Evolutionary conservation across 441 rosid species (phyloP).

Genomic region (Isatis lusitanica): DNA sequence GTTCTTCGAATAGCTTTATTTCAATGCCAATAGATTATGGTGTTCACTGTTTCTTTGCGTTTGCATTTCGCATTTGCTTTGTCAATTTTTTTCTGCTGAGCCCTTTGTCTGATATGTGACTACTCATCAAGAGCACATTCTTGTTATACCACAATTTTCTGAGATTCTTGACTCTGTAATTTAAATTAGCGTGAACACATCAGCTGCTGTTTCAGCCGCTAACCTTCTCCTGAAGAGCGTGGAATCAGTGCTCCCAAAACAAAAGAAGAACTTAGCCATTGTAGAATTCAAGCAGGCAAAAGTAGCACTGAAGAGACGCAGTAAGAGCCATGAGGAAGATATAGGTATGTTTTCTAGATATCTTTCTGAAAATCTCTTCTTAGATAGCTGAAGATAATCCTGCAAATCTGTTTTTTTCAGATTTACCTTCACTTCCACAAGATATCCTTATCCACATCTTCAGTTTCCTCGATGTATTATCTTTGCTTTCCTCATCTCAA

Average conservation of each 20-base stretch:
- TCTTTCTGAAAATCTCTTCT: not conserved
- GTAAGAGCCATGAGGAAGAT: constrained; percentile 46
- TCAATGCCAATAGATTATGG: not conserved
- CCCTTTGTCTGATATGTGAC: not conserved
- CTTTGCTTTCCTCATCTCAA: constrained; percentile 55
- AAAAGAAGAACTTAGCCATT: constrained; percentile 68
- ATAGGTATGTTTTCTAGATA: constrained; percentile 36
- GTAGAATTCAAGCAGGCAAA: constrained; percentile 74
- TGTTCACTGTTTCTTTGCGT: not conserved
- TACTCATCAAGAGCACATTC: not conserved
- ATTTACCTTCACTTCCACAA: constrained; percentile 60
- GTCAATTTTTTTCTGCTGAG: not conserved
- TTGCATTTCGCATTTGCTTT: not conserved
- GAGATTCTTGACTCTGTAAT: not conserved
- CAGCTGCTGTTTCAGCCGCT: constrained; percentile 67
- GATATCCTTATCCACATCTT: constrained; percentile 71
- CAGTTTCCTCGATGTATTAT: constrained; percentile 60
- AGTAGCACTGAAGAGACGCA: constrained; percentile 63
- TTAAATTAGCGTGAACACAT: constrained; percentile 57
- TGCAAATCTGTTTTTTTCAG: constrained; percentile 34
- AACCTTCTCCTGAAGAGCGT: constrained; percentile 67
- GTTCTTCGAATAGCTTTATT: not conserved
- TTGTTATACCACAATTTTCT: not conserved
- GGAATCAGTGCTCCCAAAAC: constrained; percentile 78
- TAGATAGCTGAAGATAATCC: not conserved